Evolutionary conservation across 305 asterid genomes (phyloP).

Genomic region (Fraxinus nigra): DNA sequence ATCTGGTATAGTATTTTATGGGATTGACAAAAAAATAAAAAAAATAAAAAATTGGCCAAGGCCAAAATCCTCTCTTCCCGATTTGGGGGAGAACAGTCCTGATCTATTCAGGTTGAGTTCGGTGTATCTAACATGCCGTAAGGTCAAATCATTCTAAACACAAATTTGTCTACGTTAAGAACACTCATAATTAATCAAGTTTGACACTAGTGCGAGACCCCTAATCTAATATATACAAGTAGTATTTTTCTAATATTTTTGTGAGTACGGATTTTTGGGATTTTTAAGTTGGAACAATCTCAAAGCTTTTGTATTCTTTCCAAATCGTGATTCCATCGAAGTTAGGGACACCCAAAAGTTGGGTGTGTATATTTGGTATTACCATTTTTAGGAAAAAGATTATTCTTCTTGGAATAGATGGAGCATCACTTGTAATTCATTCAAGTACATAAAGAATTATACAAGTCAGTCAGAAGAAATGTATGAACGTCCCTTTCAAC

Average conservation of each 20-base stretch:
- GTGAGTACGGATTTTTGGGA: neutral
- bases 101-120: neutral
- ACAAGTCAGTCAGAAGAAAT: neutral
- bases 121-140: neutral
- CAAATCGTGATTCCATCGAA: neutral
- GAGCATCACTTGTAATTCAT: neutral
- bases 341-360: neutral
- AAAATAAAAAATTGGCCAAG: too few relatives aligned
- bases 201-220: neutral
- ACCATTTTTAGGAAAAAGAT: neutral
- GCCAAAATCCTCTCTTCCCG: too few relatives aligned
- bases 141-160: neutral
- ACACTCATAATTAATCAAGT: neutral
- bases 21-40: too few relatives aligned
- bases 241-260: neutral
- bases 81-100: too few relatives aligned
- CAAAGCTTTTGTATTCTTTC: neutral
- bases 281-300: neutral
- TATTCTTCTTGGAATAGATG: neutral
- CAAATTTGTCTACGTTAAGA: neutral
- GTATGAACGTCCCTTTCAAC: neutral
- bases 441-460: neutral
- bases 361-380: neutral
- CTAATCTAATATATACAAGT: neutral
- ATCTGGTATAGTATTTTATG: too few relatives aligned